phyloP scores from a whole-genome alignment of 768 basidiomycete genomes.

The Suillus cothurnatus region DNA sequence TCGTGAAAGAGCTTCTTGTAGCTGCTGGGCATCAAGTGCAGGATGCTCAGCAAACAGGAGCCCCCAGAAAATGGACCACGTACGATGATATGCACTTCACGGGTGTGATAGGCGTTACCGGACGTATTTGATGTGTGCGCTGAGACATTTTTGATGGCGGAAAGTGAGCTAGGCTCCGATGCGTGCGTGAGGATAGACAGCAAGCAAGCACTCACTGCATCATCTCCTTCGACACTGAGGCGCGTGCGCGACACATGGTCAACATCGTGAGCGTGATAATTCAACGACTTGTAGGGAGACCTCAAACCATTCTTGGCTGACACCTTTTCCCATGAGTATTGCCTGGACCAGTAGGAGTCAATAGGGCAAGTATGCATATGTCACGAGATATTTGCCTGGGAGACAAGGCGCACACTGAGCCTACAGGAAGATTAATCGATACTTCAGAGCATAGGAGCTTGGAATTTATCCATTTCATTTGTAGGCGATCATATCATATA shows the following conservation, averaged over 20 bases:
- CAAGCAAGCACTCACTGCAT: constrained; percentile 24
- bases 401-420: constrained; percentile 24
- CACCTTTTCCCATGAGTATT: constrained; percentile 38
- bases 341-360: constrained; percentile 33
- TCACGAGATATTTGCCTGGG: constrained; percentile 24
- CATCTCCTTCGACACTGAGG: constrained; percentile 30
- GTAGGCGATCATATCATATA: constrained; percentile 38
- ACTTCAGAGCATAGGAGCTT: constrained; percentile 35
- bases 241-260: constrained; percentile 23
- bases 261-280: constrained; percentile 34
- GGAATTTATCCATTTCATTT: constrained; percentile 40
- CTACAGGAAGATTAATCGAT: constrained; percentile 29
- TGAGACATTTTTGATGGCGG: constrained; percentile 15
- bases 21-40: constrained; percentile 23
- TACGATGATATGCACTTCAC: constrained; percentile 36
- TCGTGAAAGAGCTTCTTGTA: constrained; percentile 36
- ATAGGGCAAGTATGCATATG: constrained; percentile 32
- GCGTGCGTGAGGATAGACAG: constrained; percentile 10
- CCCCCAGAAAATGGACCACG: constrained; percentile 18
- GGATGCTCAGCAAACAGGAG: constrained; percentile 15
- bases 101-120: constrained; percentile 39
- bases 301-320: constrained; percentile 40
- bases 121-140: constrained; percentile 33
- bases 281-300: constrained; percentile 37
- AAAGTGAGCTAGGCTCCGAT: constrained; percentile 17